These are phyloP conservation scores for Hyaloscypha hepaticicola DNA, from an alignment of 495 filamentous ascomycete species.

Conservation along the genomic window DNA sequence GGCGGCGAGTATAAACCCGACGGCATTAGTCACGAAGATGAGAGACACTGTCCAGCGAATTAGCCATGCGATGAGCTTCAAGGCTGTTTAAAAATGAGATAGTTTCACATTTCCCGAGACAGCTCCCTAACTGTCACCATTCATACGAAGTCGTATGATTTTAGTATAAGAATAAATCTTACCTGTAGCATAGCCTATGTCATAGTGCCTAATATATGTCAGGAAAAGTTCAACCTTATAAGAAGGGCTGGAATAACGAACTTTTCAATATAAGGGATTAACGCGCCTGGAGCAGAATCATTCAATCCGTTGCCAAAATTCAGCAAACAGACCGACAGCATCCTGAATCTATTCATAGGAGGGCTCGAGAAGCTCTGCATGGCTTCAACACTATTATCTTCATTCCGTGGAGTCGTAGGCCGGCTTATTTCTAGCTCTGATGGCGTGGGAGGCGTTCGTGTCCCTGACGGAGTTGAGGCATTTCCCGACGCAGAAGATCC, in stretches of 20 bases:
- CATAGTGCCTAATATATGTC: constrained; percentile 51
- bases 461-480: constrained; percentile 28
- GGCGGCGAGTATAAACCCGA: constrained; percentile 74
- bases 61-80: too few relatives aligned
- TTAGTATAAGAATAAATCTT: too few relatives aligned
- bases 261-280: constrained; percentile 70
- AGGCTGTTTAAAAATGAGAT: too few relatives aligned
- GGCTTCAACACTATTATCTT: constrained; percentile 39
- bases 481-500: constrained; percentile 25
- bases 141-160: too few relatives aligned
- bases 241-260: constrained; percentile 19
- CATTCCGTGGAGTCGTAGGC: constrained; percentile 41
- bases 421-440: constrained; percentile 56
- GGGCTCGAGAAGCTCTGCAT: constrained; percentile 54
- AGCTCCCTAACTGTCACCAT: too few relatives aligned
- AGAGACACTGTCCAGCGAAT: constrained; percentile 49
- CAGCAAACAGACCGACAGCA: constrained; percentile 48
- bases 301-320: constrained; percentile 58
- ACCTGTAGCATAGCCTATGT: constrained; percentile 66
- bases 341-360: constrained; percentile 51
- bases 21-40: constrained; percentile 75
- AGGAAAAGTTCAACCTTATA: constrained; percentile 17
- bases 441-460: constrained; percentile 41
- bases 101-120: too few relatives aligned
- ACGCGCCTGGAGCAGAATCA: constrained; percentile 59